These are phyloP conservation scores for Physcomitrellopsis africana DNA, from an alignment of 225 moss, liverwort and hornwort genomes.

Conservation along the genomic window DNA sequence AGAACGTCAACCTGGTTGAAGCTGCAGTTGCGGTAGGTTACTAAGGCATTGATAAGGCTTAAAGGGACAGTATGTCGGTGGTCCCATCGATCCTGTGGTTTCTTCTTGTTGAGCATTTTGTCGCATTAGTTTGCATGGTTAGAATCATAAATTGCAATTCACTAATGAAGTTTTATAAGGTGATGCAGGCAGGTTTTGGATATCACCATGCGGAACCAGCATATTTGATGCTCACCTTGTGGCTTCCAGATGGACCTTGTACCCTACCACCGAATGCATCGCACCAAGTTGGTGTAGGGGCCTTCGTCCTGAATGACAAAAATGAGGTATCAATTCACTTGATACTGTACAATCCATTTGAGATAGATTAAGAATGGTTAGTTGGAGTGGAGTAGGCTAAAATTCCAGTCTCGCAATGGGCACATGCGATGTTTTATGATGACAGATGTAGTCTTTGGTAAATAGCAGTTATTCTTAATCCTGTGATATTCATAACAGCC, in stretches of 20 bases:
- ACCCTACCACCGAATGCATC: slow-evolving; percentile 45
- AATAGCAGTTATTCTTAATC: not conserved
- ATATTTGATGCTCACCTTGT: slow-evolving; percentile 69
- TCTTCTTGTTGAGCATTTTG: slow-evolving; percentile 21
- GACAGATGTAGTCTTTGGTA: not conserved
- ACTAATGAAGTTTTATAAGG: slow-evolving; percentile 27
- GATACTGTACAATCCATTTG: not conserved
- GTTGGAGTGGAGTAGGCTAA: not conserved
- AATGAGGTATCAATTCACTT: slow-evolving; percentile 51
- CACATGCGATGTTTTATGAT: too few species aligned
- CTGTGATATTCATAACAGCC: not conserved
- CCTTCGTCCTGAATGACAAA: slow-evolving; percentile 71
- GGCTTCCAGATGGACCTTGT: slow-evolving; percentile 63
- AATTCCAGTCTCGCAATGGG: too few species aligned
- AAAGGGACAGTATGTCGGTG: not conserved
- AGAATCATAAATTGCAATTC: slow-evolving; percentile 21
- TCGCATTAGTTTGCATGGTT: not conserved
- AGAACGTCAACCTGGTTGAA: slow-evolving; percentile 53
- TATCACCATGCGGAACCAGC: slow-evolving; percentile 75
- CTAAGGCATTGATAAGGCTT: slow-evolving; percentile 4
- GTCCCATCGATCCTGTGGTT: slow-evolving; percentile 5
- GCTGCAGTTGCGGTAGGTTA: slow-evolving; percentile 48
- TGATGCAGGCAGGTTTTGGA: slow-evolving; percentile 65
- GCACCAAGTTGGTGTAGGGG: slow-evolving; percentile 60
- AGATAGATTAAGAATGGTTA: not conserved